These are phyloP conservation scores for Pseudohyphozyma bogoriensis DNA, from an alignment of 768 basidiomycete species.

Conservation along the genomic window DNA sequence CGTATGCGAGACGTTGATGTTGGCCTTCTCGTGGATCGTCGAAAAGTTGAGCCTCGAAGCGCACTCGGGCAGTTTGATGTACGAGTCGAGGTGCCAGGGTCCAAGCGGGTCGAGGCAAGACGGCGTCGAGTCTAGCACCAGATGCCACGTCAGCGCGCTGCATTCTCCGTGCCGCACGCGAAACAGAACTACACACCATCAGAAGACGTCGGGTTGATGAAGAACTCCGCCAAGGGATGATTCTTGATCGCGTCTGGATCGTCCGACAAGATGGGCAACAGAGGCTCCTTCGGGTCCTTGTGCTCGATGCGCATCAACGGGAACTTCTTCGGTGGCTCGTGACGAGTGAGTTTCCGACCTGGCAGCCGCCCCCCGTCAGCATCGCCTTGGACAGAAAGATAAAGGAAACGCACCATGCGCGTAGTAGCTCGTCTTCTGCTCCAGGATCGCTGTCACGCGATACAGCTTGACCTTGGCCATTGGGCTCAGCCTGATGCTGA, in stretches of 20 bases:
- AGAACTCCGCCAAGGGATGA: constrained; percentile 53
- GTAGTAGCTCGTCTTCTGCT: constrained; percentile 50
- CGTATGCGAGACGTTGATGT: constrained; percentile 68
- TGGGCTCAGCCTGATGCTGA: constrained; percentile 72
- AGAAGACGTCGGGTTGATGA: constrained; percentile 44
- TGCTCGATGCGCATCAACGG: constrained; percentile 56
- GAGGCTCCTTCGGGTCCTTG: constrained; percentile 49
- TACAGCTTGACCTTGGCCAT: constrained; percentile 72
- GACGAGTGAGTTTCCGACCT: constrained; percentile 53
- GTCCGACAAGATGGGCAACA: constrained; percentile 70
- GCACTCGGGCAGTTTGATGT: constrained; percentile 57
- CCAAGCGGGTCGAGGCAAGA: constrained; percentile 47
- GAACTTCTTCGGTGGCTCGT: constrained; percentile 55
- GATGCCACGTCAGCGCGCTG: neutral
- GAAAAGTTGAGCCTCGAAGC: constrained; percentile 54
- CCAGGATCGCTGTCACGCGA: constrained; percentile 59
- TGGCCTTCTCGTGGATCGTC: constrained; percentile 64
- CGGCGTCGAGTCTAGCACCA: constrained; percentile 35
- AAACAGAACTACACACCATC: constrained; percentile 43
- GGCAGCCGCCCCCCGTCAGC: constrained; percentile 7
- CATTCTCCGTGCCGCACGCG: neutral
- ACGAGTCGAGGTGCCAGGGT: constrained; percentile 71
- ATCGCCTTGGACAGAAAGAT: neutral
- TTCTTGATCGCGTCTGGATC: constrained; percentile 50
- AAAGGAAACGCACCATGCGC: constrained; percentile 16